Percentiles rank a stretch among this genome's conserved stretches.
Evolutionary conservation across 352 stramenopile species (phyloP).

Genomic region (Globisporangium cystogenes): DNA sequence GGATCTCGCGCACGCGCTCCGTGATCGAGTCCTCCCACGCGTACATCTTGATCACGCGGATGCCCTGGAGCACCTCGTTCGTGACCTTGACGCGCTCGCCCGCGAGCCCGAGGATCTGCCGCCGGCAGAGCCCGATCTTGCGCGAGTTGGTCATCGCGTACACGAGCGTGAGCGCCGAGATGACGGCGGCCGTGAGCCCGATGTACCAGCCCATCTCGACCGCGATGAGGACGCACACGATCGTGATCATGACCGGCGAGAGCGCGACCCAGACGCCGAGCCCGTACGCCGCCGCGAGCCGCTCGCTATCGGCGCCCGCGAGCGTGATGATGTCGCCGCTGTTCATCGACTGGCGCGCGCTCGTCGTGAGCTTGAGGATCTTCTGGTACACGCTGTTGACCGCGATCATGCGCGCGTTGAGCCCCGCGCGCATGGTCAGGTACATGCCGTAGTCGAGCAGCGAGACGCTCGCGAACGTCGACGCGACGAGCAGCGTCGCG

Average conservation of each 20-base stretch:
- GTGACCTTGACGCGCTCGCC: conserved; percentile 88
- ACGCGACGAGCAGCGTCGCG: conserved; percentile 5
- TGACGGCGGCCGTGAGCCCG: conserved; percentile 14
- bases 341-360: conserved; percentile 30
- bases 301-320: conserved; percentile 44
- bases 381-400: conserved; percentile 43
- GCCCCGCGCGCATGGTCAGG: conserved; percentile 31
- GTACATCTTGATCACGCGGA: conserved; percentile 90
- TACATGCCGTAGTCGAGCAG: conserved; percentile 45
- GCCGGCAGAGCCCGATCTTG: conserved; percentile 8
- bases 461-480: conserved; percentile 16
- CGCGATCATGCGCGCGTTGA: conserved; percentile 25
- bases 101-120: conserved; percentile 29
- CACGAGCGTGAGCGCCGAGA: conserved; percentile 4
- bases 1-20: conserved; percentile 29
- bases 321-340: conserved; percentile 63
- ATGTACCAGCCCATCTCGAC: conserved; percentile 16
- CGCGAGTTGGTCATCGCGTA: conserved; percentile 9
- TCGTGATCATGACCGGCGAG: conserved; percentile 16
- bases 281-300: conserved; percentile 43
- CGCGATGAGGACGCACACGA: conserved; percentile 21
- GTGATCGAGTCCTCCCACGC: conserved; percentile 62
- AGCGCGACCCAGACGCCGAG: conserved; percentile 31
- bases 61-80: conserved; percentile 91
- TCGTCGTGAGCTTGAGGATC: conserved; percentile 34